phyloP scores from a whole-genome alignment of 2,329 filamentous ascomycete genomes.

The Rhynchosporium agropyri region DNA sequence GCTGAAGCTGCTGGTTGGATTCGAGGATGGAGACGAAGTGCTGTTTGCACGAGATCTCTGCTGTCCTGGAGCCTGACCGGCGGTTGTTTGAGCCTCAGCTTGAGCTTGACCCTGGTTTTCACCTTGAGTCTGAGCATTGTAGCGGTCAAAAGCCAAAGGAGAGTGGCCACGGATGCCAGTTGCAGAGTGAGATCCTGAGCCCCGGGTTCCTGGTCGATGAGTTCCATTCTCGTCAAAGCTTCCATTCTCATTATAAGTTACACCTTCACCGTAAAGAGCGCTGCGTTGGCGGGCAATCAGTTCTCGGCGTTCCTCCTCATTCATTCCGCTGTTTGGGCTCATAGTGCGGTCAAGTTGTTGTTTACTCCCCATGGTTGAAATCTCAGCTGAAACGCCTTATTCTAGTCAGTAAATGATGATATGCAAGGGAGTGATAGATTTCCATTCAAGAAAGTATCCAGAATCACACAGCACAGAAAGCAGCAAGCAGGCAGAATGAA shows the following conservation, averaged over 20 bases:
- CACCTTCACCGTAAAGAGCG: conserved; percentile 82
- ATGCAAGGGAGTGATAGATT: conserved; percentile 24
- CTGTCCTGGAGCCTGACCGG: conserved; percentile 41
- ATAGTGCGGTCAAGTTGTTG: conserved; percentile 84
- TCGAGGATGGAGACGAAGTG: conserved; percentile 80
- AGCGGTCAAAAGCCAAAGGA: conserved; percentile 77
- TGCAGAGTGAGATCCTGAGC: conserved; percentile 60
- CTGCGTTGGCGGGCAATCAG: conserved; percentile 94
- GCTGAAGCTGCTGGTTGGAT: conserved; percentile 60
- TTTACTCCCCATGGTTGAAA: conserved; percentile 64
- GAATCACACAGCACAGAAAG: conserved; percentile 45
- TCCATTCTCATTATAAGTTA: conserved; percentile 67
- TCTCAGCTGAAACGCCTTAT: conserved; percentile 66
- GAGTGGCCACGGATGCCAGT: conserved; percentile 74
- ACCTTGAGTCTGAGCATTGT: conserved; percentile 47
- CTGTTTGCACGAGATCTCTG: conserved; percentile 73
- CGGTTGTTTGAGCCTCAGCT: conserved; percentile 53
- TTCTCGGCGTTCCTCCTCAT: conserved; percentile 93
- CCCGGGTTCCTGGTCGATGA: conserved; percentile 66
- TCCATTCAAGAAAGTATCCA: conserved; percentile 21
- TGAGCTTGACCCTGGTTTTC: conserved; percentile 42
- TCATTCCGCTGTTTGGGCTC: conserved; percentile 80
- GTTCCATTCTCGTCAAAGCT: conserved; percentile 69
- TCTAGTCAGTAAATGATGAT: conserved; percentile 43
- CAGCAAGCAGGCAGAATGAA: conserved; percentile 44